Conservation (phyloP, 192 early-diverging fungal species). For the Coemansia brasiliensis region DNA sequence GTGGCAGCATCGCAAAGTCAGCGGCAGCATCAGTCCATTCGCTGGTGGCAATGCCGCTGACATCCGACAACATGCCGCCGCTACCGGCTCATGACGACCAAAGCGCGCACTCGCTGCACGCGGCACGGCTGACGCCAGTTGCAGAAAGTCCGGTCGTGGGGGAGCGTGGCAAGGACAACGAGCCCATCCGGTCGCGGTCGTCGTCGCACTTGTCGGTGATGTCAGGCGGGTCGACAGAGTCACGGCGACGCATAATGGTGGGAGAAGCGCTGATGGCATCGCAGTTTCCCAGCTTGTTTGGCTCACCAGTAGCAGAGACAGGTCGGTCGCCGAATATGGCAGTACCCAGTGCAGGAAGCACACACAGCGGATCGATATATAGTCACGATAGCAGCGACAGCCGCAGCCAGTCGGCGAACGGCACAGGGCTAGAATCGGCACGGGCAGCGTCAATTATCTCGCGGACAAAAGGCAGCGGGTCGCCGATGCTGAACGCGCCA, state of each 20-base stretch:
- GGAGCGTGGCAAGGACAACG: background rate
- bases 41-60: slow-evolving; percentile 8
- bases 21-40: slow-evolving; percentile 24
- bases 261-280: slow-evolving; percentile 37
- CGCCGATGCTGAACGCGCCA: slow-evolving; percentile 8
- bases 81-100: slow-evolving; percentile 6
- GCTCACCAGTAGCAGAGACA: slow-evolving; percentile 14
- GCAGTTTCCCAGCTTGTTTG: slow-evolving; percentile 48
- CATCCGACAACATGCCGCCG: slow-evolving; percentile 13
- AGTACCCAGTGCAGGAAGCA: slow-evolving; percentile 21
- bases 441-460: slow-evolving; percentile 17
- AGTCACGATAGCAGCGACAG: slow-evolving; percentile 29
- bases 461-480: slow-evolving; percentile 20
- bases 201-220: slow-evolving; percentile 43
- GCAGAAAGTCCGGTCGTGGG: slow-evolving; percentile 27
- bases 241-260: slow-evolving; percentile 50
- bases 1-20: slow-evolving; percentile 16
- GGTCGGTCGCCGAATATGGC: slow-evolving; percentile 14
- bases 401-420: background rate
- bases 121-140: slow-evolving; percentile 40
- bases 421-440: slow-evolving; percentile 9
- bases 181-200: slow-evolving; percentile 30
- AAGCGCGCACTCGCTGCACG: background rate
- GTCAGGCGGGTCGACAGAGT: slow-evolving; percentile 44
- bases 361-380: slow-evolving; percentile 32